These are phyloP conservation scores for Elongisporangium undulatum DNA, from an alignment of 352 stramenopile species.

Conservation along the genomic window DNA sequence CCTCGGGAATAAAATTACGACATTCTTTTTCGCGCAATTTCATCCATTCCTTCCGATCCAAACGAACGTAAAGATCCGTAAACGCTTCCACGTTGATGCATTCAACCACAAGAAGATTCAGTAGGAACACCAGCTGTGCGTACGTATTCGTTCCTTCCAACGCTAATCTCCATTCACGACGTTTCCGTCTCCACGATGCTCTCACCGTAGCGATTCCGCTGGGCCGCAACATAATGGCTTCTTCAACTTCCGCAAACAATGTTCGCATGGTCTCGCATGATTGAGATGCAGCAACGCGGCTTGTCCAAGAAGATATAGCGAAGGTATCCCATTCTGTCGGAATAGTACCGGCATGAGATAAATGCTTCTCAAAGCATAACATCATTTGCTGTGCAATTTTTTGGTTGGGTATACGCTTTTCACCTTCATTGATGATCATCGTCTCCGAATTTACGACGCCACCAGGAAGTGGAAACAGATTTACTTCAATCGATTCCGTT, in stretches of 20 bases:
- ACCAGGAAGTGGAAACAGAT: constrained; percentile 66
- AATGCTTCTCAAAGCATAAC: constrained; percentile 48
- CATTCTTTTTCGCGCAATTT: constrained; percentile 69
- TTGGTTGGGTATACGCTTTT: constrained; percentile 35
- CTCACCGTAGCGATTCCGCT: constrained; percentile 53
- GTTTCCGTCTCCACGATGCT: constrained; percentile 70
- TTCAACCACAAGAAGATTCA: constrained; percentile 70
- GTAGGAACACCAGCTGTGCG: constrained; percentile 63
- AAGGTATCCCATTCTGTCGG: constrained; percentile 35
- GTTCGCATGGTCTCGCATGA: constrained; percentile 27
- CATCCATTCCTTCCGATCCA: constrained; percentile 75
- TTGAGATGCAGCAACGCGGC: constrained; percentile 24
- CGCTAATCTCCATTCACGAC: constrained; percentile 66
- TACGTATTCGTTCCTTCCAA: constrained; percentile 64
- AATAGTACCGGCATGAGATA: constrained; percentile 49
- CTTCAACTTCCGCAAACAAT: constrained; percentile 61
- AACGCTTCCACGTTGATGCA: constrained; percentile 79
- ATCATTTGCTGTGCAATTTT: constrained; percentile 58
- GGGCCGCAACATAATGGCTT: constrained; percentile 31
- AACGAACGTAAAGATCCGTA: constrained; percentile 62
- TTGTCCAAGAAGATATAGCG: constrained; percentile 27
- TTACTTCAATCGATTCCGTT: constrained; percentile 39
- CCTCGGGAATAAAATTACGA: constrained; percentile 75
- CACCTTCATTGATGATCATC: constrained; percentile 35
- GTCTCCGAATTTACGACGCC: constrained; percentile 38